A percentile compares a stretch with the other conserved stretches of the same genome.
Conservation (phyloP, 257 asterid species). For the Rauvolfia tetraphylla region DNA sequence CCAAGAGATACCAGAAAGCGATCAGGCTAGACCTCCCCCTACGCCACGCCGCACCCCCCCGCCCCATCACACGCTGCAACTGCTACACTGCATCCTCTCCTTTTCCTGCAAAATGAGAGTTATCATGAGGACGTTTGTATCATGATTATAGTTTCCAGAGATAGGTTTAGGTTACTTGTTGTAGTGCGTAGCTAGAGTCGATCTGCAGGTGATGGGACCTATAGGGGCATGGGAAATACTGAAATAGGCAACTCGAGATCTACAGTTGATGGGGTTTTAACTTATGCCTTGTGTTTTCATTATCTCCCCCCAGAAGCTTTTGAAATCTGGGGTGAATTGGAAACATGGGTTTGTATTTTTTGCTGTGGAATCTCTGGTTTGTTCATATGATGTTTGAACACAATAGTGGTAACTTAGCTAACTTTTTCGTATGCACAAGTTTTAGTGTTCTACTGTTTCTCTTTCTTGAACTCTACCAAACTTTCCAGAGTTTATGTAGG, state of each 20-base stretch:
- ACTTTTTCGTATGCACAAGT: too few relatives aligned
- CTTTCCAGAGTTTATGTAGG: too few relatives aligned
- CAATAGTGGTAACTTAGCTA: too few relatives aligned
- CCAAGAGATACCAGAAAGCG: too few relatives aligned
- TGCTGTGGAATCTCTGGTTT: background rate
- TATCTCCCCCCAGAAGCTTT: slow-evolving; percentile 21
- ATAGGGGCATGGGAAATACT: background rate
- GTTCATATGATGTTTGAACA: too few relatives aligned
- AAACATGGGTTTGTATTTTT: slow-evolving; percentile 17
- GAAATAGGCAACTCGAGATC: background rate
- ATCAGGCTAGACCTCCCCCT: background rate
- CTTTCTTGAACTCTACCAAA: too few relatives aligned
- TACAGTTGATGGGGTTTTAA: background rate
- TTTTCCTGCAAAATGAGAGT: background rate
- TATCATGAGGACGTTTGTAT: background rate
- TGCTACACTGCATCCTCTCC: too few relatives aligned
- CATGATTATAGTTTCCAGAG: too few relatives aligned
- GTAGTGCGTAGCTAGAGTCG: background rate
- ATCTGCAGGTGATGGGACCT: too few relatives aligned
- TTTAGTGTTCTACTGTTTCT: too few relatives aligned
- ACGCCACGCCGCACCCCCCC: background rate
- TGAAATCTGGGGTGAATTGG: slow-evolving; percentile 20
- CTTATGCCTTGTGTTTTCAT: slow-evolving; percentile 16
- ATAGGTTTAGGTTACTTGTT: background rate
- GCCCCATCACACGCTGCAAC: too few relatives aligned